These are phyloP conservation scores for Mallotus repandus DNA, from an alignment of 441 rosid species.

Conservation along the genomic window DNA sequence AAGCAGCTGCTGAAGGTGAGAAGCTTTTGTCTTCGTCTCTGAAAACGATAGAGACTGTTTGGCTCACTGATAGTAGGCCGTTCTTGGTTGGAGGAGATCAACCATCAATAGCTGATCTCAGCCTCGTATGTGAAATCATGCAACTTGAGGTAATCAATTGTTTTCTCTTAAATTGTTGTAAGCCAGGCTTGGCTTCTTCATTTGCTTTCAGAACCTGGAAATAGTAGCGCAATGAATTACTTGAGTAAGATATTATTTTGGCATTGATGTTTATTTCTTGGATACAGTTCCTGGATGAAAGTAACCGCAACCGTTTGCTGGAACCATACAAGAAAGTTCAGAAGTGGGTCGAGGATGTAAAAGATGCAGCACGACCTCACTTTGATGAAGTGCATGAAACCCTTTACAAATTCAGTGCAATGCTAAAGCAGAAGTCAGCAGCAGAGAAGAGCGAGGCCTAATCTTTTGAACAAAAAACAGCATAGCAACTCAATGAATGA, in stretches of 20 bases:
- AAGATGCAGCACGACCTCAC: conserved; percentile 56
- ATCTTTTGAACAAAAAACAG: conserved; percentile 23
- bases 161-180: neutral
- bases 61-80: conserved; percentile 68
- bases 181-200: too few relatives aligned
- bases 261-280: neutral
- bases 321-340: conserved; percentile 67
- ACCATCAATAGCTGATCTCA: conserved; percentile 83
- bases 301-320: conserved; percentile 49
- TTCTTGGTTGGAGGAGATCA: conserved; percentile 68
- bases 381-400: conserved; percentile 66
- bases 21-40: conserved; percentile 56
- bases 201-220: too few relatives aligned
- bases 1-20: conserved; percentile 65
- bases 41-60: conserved; percentile 54
- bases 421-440: conserved; percentile 26
- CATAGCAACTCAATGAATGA: neutral
- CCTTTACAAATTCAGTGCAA: conserved; percentile 43
- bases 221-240: neutral
- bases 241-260: neutral
- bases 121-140: conserved; percentile 83
- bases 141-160: conserved; percentile 63
- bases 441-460: conserved; percentile 26
- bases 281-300: conserved; percentile 58
- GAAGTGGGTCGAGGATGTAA: conserved; percentile 70